Conservation (phyloP, 148 eudicot species). For the Amaranthus cruentus region DNA sequence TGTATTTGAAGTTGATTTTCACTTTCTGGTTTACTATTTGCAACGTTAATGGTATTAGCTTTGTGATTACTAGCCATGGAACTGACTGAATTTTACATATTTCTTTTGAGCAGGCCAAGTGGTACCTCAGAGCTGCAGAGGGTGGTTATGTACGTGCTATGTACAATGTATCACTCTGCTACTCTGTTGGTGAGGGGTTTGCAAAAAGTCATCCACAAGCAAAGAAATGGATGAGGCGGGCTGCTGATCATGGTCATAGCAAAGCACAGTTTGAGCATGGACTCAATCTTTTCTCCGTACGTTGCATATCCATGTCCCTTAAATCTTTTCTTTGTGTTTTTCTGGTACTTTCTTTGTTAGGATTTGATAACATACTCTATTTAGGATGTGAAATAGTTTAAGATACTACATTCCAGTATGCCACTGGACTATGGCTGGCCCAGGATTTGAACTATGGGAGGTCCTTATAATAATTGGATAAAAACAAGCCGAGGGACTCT, state of each 20-base stretch:
- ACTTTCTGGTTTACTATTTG: neutral
- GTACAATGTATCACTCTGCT: conserved; percentile 79
- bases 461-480: no score
- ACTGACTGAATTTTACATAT: conserved; percentile 4
- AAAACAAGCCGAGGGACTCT: no score
- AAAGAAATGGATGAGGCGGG: conserved; percentile 89
- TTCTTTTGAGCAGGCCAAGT: conserved; percentile 53
- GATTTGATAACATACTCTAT: no score
- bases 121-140: conserved; percentile 81
- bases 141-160: conserved; percentile 85
- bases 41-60: neutral
- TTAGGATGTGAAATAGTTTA: no score
- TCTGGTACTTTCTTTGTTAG: no score
- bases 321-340: no score
- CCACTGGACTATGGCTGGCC: no score
- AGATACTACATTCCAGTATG: no score
- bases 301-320: conserved; percentile 12
- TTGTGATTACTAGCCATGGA: neutral
- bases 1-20: neutral
- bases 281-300: conserved; percentile 65
- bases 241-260: conserved; percentile 87
- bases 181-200: conserved; percentile 67
- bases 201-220: conserved; percentile 46
- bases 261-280: conserved; percentile 91
- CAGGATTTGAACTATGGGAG: no score